These are phyloP conservation scores for Flagelloscypha sp. DNA, from an alignment of 768 basidiomycete genomes.

Conservation along the genomic window DNA sequence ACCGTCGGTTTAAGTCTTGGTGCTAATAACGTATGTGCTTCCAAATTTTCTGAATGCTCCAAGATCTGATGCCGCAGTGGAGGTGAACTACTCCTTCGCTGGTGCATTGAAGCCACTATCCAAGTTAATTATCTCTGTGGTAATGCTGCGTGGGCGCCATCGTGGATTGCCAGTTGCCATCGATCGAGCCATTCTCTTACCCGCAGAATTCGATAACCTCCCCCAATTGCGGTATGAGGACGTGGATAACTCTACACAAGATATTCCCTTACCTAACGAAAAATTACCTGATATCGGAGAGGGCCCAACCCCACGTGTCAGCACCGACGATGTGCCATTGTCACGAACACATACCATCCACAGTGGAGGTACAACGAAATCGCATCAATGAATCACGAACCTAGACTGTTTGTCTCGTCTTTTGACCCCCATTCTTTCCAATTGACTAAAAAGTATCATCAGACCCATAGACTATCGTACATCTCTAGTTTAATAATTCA, in stretches of 20 bases:
- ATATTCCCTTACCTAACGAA: conserved; percentile 12
- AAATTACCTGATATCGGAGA: too few species aligned
- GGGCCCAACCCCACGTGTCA: too few species aligned
- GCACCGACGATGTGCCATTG: too few species aligned
- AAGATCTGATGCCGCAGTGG: conserved; percentile 5
- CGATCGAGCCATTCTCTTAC: conserved; percentile 79
- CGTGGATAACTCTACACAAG: conserved; percentile 12
- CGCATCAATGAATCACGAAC: too few species aligned
- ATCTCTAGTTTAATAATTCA: too few species aligned
- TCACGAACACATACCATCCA: too few species aligned
- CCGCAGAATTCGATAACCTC: conserved; percentile 45
- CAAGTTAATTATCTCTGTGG: conserved; percentile 76
- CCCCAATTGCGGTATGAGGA: conserved; percentile 4
- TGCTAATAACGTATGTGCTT: conserved; percentile 55
- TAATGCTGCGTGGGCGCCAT: conserved; percentile 94
- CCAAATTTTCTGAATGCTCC: conserved; percentile 2
- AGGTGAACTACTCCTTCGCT: conserved; percentile 78
- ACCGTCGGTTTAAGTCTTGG: conserved; percentile 88
- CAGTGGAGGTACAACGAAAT: too few species aligned
- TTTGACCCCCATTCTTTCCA: too few species aligned
- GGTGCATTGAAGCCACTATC: conserved; percentile 75
- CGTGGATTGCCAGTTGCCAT: conserved; percentile 84
- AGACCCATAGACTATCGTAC: too few species aligned
- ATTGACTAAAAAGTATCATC: too few species aligned
- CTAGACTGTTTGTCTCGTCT: too few species aligned